Percentiles rank a stretch among this genome's conserved stretches.
These are phyloP conservation scores for Exophiala mesophila DNA, from an alignment of 2,329 filamentous ascomycete genomes.

Conservation along the genomic window DNA sequence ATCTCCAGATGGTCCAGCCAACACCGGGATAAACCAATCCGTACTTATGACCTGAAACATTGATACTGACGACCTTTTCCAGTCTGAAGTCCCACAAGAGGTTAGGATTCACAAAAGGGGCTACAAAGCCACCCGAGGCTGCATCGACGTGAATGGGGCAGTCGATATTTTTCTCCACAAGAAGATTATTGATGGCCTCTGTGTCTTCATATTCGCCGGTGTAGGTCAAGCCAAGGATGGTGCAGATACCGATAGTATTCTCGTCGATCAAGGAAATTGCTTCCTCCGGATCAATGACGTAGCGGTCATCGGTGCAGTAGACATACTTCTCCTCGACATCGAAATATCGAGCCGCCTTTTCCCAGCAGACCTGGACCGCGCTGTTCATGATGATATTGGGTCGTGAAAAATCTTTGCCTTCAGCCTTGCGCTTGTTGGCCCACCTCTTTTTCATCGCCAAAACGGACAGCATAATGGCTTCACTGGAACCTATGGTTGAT, in stretches of 20 bases:
- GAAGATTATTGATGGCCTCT: slow-evolving; percentile 83
- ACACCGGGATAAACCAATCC: slow-evolving; percentile 80
- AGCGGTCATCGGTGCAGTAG: slow-evolving; percentile 57
- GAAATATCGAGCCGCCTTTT: slow-evolving; percentile 85
- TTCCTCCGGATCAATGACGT: slow-evolving; percentile 60
- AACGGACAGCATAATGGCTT: slow-evolving; percentile 51
- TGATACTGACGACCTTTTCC: slow-evolving; percentile 85
- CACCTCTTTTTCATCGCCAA: slow-evolving; percentile 94
- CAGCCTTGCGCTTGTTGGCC: slow-evolving; percentile 79
- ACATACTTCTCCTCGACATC: slow-evolving; percentile 86
- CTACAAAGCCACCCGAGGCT: slow-evolving; percentile 86
- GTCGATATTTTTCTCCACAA: slow-evolving; percentile 69
- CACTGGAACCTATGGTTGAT: slow-evolving; percentile 81
- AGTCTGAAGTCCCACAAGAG: slow-evolving; percentile 90
- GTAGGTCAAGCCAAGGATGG: slow-evolving; percentile 88
- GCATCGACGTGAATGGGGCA: slow-evolving; percentile 91
- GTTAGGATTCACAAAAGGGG: slow-evolving; percentile 79
- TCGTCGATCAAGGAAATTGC: slow-evolving; percentile 59
- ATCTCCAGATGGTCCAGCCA: slow-evolving; percentile 88
- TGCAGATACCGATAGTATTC: slow-evolving; percentile 84
- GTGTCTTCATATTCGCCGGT: slow-evolving; percentile 95
- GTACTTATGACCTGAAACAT: slow-evolving; percentile 89
- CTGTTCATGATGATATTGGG: slow-evolving; percentile 96
- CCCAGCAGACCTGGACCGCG: slow-evolving; percentile 95
- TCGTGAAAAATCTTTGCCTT: slow-evolving; percentile 70